phyloP scores from a whole-genome alignment of 805 yeast species.

The Starmerella scarabaei region DNA sequence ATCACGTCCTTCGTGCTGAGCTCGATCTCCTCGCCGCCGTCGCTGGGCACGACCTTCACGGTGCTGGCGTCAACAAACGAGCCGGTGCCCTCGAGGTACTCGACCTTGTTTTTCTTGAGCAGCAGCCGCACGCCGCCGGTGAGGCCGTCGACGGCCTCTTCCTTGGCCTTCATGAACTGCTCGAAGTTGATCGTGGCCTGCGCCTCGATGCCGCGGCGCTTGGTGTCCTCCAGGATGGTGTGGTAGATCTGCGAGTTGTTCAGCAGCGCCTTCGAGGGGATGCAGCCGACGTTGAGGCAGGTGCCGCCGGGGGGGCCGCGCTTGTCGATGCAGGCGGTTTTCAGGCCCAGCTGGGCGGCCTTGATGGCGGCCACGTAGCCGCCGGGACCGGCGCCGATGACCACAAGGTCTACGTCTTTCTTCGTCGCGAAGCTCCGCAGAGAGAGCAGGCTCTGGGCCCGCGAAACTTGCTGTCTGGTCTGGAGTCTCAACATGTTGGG shows the following conservation, averaged over 20 bases:
- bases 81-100: slow-evolving; percentile 88
- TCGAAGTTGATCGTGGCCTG: slow-evolving; percentile 64
- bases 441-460: slow-evolving; percentile 5
- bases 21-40: slow-evolving; percentile 61
- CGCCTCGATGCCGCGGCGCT: slow-evolving; percentile 71
- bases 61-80: slow-evolving; percentile 71
- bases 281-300: slow-evolving; percentile 97
- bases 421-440: slow-evolving; percentile 19
- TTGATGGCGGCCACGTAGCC: slow-evolving; percentile 98
- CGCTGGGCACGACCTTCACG: slow-evolving; percentile 70
- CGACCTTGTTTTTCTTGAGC: slow-evolving; percentile 90
- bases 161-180: slow-evolving; percentile 83
- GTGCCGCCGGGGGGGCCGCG: slow-evolving; percentile 97
- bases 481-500: slow-evolving; percentile 12
- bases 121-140: slow-evolving; percentile 91
- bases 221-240: slow-evolving; percentile 72
- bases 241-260: slow-evolving; percentile 93
- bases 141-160: slow-evolving; percentile 72
- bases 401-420: slow-evolving; percentile 74
- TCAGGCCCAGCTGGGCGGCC: slow-evolving; percentile 90
- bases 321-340: slow-evolving; percentile 94
- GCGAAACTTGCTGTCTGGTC: slow-evolving; percentile 8
- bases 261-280: slow-evolving; percentile 89
- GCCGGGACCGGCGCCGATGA: slow-evolving; percentile 99
- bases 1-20: slow-evolving; percentile 77